Evolutionary conservation across 2,329 filamentous ascomycete genomes (phyloP).

Genomic region (Coniochaeta ligniaria): DNA sequence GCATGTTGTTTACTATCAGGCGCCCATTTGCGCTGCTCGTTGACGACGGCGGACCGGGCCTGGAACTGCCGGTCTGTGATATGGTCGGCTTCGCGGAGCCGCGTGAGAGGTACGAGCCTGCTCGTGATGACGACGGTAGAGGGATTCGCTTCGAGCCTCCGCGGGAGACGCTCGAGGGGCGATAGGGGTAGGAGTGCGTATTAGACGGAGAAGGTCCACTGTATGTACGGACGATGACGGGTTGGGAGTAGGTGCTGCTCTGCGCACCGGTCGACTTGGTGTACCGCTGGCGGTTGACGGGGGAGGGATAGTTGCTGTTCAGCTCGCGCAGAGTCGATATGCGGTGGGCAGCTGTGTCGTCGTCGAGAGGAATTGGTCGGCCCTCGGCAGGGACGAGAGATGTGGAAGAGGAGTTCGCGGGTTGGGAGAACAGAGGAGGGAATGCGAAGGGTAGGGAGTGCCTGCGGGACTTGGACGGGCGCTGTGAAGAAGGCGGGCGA

Average conservation of each 20-base stretch:
- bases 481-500: constrained; percentile 3
- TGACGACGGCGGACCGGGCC: neutral
- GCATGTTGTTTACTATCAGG: constrained; percentile 28
- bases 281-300: constrained; percentile 40
- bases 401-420: constrained; percentile 38
- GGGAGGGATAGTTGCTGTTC: constrained; percentile 48
- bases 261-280: constrained; percentile 48
- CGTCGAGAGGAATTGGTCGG: constrained; percentile 47
- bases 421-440: constrained; percentile 39
- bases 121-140: constrained; percentile 14
- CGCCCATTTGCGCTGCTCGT: constrained; percentile 2
- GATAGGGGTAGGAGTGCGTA: constrained; percentile 11
- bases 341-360: constrained; percentile 46
- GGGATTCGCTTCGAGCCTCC: constrained; percentile 22
- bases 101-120: constrained; percentile 15
- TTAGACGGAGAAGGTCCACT: constrained; percentile 36
- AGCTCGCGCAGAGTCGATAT: constrained; percentile 55
- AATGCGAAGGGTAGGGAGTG: constrained; percentile 40
- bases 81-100: constrained; percentile 15
- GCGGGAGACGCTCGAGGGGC: constrained; percentile 19
- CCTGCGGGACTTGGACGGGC: constrained; percentile 15
- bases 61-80: constrained; percentile 1
- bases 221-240: constrained; percentile 60
- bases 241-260: constrained; percentile 54
- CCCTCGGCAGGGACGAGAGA: constrained; percentile 47